Base-by-base conservation (phyloP, 1,284 basidiomycete genomes). In the Schizophyllum amplum region DNA sequence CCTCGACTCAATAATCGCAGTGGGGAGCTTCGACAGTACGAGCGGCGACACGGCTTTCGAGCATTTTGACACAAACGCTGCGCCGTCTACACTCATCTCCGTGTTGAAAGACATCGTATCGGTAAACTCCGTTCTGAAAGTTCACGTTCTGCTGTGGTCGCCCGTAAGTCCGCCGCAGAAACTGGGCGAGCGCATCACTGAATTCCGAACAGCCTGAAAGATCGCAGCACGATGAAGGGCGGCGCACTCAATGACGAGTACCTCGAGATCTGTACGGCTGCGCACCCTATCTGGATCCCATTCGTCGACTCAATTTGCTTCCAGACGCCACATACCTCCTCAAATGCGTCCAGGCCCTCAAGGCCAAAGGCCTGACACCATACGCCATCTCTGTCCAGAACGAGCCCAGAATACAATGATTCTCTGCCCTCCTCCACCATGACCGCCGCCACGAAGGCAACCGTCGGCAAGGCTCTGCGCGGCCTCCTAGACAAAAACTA, bases 311-410 rank as follows among this genome's bases (percentile, higher is more conserved):
- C 6, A 42, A 9, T 9, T 3, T 17, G 3, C 33, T 4, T 3
- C 15, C 46, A 83, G 81, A 79, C 64, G 72, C 80, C 0, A 76
- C 71, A 1, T 82, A 82, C 60, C 71, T 83, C 7, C 65, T 82
- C 42, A 82, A 81, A 63, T 71, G 75, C 20, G 74, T 81, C 3
- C 79, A 81, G 61, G 80, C 77, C 1, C 79, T 81, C 65, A 66
- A 72, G 26, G 72, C 60, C 47, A 71, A 79, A 59, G 80, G 79
- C 5, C 71, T 80, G 56, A 65, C 74, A 3, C 62, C 78, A 20
- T 81, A 79, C 56, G 79, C 79, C 0, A 72, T 83, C 42, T 74
- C 74, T 0, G 75, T 79, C 22, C 80, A 82, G 66, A 82, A 81
- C 59, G 80, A 81, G 60, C 79, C 79, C 1, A 79, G 65, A 76